Evolutionary conservation across 2,329 filamentous ascomycete genomes (phyloP).

Genomic region (Ceratocystis eucalypticola): DNA sequence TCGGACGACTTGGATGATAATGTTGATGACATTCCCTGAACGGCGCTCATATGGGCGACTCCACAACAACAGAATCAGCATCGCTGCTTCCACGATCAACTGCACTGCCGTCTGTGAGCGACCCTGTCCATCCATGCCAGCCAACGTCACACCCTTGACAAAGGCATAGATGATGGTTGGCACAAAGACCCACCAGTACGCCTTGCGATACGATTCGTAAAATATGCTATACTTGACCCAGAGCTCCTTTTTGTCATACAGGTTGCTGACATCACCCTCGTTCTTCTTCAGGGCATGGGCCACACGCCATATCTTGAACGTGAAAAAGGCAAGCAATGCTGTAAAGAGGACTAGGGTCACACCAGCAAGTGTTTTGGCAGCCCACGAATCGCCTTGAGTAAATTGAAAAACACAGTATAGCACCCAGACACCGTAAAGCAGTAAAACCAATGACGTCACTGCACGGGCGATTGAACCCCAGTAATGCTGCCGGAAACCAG

Average conservation of each 20-base stretch:
- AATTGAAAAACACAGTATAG: conserved; percentile 96
- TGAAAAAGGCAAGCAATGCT: conserved; percentile 65
- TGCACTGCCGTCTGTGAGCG: conserved; percentile 68
- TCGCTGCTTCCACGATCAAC: conserved; percentile 63
- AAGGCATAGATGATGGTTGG: conserved; percentile 84
- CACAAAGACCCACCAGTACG: conserved; percentile 95
- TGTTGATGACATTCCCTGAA: conserved; percentile 86
- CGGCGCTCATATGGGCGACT: conserved; percentile 73
- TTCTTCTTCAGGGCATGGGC: conserved; percentile 59
- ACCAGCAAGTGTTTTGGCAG: conserved; percentile 69
- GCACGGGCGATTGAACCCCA: conserved; percentile 85
- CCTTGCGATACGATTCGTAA: conserved; percentile 88
- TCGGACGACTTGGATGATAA: conserved; percentile 76
- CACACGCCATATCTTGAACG: conserved; percentile 65
- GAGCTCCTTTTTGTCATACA: conserved; percentile 79
- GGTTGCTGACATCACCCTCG: conserved; percentile 56
- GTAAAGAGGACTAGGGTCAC: conserved; percentile 74
- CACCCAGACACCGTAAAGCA: conserved; percentile 91
- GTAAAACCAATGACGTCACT: conserved; percentile 76
- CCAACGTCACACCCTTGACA: conserved; percentile 73
- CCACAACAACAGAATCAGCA: conserved; percentile 72
- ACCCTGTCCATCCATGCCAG: conserved; percentile 72
- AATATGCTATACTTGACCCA: conserved; percentile 97
- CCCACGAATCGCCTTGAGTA: conserved; percentile 86
- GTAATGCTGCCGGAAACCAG: conserved; percentile 86